Evolutionary conservation across 768 basidiomycete genomes (phyloP), one percentile per base, ranked within the genome.

Genomic region (Suillus clintonianus): DNA sequence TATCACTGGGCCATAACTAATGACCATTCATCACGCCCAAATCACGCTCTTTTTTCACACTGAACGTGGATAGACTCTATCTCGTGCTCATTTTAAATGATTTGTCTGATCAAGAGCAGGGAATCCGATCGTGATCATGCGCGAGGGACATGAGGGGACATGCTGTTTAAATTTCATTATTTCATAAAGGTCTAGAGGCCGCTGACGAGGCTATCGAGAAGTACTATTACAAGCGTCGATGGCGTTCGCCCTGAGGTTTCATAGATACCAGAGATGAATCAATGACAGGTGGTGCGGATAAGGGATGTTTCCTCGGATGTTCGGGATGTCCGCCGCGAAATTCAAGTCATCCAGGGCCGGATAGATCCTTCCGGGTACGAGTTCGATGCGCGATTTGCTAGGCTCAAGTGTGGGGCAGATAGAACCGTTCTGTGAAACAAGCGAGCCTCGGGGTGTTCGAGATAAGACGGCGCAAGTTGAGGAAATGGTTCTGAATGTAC

Each of bases 191-290:
- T 17, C 55, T 56, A 37, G 55, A 56, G 17, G 37, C 24, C 55
- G 37, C 27, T 24, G 36, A 39, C 37, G 24, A 27, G 51, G 51
- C 19, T n/a, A 34, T 53, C 32, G 11, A 53, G 51, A 53, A 53
- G 30, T 27, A 13, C 34, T 41, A 41, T 41, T 41, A 27, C 36
- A 39, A 24, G 24, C 53, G 19, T 27, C 6, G 9, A 27, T 57
- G 56, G 41, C 41, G 56, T 57, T 19, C 24, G 24, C 27, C 56
- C 39, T 57, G 37, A 17, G n/a, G 56, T 30, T 19, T 19, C 39
- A 41, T 39, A 56, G 55, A 56, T 57, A 57, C 56, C 39, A 57
- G 36, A 57, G 56, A 57, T 57, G 56, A 57, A 57, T 41, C 24
- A 22, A 56, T 39, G 56, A 17, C 55, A 56, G 56, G 39, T 41